Conservation (phyloP, 2,329 filamentous ascomycete species). For the Trichoderma polysporum region DNA sequence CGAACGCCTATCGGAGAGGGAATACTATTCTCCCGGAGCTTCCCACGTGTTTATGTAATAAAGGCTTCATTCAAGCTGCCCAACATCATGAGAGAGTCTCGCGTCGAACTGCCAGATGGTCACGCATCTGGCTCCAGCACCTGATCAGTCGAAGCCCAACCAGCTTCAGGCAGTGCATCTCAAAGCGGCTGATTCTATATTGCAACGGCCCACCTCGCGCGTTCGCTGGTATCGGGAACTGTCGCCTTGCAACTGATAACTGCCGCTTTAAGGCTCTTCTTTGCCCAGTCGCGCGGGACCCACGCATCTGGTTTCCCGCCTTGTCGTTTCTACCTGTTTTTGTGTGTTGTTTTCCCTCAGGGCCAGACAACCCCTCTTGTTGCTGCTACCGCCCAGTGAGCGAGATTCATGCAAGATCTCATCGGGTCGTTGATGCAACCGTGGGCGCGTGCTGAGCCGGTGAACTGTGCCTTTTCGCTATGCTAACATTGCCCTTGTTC, state of each 20-base stretch:
- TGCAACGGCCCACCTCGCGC: slow-evolving; percentile 1
- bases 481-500: neutral
- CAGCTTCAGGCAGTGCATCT: slow-evolving; percentile 10
- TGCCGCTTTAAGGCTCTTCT: neutral
- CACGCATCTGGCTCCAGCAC: slow-evolving; percentile 19
- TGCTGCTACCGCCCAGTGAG: slow-evolving; percentile 2
- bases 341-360: neutral
- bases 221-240: slow-evolving; percentile 7
- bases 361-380: slow-evolving; percentile 1
- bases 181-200: neutral
- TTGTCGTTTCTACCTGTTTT: neutral
- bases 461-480: slow-evolving; percentile 8
- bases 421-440: slow-evolving; percentile 7
- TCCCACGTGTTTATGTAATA: slow-evolving; percentile 17
- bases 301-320: neutral
- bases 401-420: slow-evolving; percentile 8
- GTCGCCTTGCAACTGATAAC: slow-evolving; percentile 4
- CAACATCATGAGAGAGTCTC: slow-evolving; percentile 17
- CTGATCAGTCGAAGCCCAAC: slow-evolving; percentile 24
- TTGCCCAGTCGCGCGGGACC: slow-evolving; percentile 8
- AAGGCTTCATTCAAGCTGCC: slow-evolving; percentile 17
- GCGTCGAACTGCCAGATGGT: slow-evolving; percentile 6
- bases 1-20: slow-evolving; percentile 6
- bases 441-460: slow-evolving; percentile 1
- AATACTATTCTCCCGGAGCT: neutral